These are phyloP conservation scores for Simplicillium sp. DNA, from an alignment of 2,329 filamentous ascomycete species.

Conservation along the genomic window DNA sequence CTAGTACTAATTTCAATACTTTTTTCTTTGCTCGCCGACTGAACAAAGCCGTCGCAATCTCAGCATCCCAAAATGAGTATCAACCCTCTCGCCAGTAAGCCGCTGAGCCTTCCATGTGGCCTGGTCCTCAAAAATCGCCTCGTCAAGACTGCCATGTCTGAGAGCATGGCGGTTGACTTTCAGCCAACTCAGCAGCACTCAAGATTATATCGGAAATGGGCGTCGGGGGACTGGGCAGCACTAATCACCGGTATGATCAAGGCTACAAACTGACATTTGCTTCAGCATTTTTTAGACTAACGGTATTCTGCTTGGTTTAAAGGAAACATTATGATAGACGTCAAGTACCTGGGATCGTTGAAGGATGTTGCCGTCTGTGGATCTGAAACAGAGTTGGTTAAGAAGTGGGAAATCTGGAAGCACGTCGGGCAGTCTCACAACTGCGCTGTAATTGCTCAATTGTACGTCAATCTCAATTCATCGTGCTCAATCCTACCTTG, in stretches of 20 bases:
- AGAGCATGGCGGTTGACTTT: conserved; percentile 24
- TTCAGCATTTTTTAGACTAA: too few relatives aligned
- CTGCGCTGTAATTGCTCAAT: too few relatives aligned
- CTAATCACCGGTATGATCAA: too few relatives aligned
- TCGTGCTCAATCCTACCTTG: too few relatives aligned
- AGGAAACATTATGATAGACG: conserved; percentile 52
- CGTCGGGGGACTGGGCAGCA: conserved; percentile 39
- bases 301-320: too few relatives aligned
- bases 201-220: conserved; percentile 48
- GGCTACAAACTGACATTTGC: too few relatives aligned
- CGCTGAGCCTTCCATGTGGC: conserved; percentile 2
- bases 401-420: conserved; percentile 37
- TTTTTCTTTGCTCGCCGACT: too few relatives aligned
- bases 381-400: not conserved
- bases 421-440: conserved; percentile 42
- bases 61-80: too few relatives aligned
- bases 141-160: conserved; percentile 33
- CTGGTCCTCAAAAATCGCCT: conserved; percentile 2
- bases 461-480: too few relatives aligned
- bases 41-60: too few relatives aligned
- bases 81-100: too few relatives aligned
- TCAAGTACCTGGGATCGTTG: conserved; percentile 42
- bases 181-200: conserved; percentile 29
- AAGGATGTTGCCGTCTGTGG: conserved; percentile 42
- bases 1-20: too few relatives aligned